A percentile compares a stretch with the other conserved stretches of the same genome.
These are phyloP conservation scores for Aspergillus awamori DNA, from an alignment of 2,329 filamentous ascomycete genomes.

Conservation along the genomic window DNA sequence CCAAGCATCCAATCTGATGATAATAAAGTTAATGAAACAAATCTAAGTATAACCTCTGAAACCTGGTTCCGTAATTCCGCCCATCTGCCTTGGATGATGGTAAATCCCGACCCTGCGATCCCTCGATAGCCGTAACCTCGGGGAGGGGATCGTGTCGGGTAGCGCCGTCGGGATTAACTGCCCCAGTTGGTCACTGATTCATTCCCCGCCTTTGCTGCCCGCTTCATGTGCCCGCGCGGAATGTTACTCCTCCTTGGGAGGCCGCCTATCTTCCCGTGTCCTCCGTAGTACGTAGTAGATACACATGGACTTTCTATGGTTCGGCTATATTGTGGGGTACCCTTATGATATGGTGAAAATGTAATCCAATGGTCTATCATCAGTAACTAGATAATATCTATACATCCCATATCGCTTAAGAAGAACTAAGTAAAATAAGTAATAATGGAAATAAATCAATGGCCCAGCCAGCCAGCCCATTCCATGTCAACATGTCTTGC, in stretches of 20 bases:
- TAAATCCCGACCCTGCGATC: not conserved
- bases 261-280: too few relatives aligned
- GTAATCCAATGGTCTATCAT: not conserved
- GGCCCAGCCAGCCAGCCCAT: not conserved
- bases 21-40: too few relatives aligned
- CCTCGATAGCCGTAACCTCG: conserved; percentile 29
- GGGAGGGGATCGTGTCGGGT: conserved; percentile 24
- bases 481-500: not conserved
- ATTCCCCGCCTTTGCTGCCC: conserved; percentile 5
- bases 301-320: too few relatives aligned
- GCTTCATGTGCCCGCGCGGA: not conserved
- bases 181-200: conserved; percentile 7
- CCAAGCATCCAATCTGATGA: too few relatives aligned
- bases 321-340: not conserved
- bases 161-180: conserved; percentile 26
- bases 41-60: too few relatives aligned
- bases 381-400: not conserved
- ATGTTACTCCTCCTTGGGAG: not conserved
- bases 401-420: not conserved
- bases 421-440: not conserved
- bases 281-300: too few relatives aligned
- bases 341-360: too few relatives aligned
- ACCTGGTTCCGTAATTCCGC: conserved; percentile 10
- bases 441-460: not conserved
- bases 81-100: not conserved